Percentiles rank a stretch among this genome's conserved stretches.
phyloP scores from a whole-genome alignment of 768 basidiomycete genomes.

The Russula olivacea region DNA sequence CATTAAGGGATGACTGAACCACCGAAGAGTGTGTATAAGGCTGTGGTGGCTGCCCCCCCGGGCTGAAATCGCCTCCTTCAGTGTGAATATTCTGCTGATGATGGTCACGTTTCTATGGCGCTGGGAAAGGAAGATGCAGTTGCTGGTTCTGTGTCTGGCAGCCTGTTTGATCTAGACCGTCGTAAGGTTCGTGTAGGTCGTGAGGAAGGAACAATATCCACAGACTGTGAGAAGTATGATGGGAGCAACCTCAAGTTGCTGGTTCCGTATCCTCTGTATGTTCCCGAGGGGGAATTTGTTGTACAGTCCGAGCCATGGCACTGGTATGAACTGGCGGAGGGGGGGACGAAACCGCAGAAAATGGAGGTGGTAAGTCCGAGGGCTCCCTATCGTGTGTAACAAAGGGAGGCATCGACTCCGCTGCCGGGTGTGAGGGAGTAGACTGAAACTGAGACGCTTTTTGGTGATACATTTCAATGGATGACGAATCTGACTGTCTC shows the following conservation, averaged over 20 bases:
- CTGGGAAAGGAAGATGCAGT: neutral
- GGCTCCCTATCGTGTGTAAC: slow-evolving; percentile 23
- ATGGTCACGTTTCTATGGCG: neutral
- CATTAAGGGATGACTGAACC: neutral
- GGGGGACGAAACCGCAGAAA: slow-evolving; percentile 29
- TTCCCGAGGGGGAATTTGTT: neutral
- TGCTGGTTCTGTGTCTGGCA: neutral
- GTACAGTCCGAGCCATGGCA: slow-evolving; percentile 5
- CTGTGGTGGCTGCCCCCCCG: neutral
- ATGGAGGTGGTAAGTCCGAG: slow-evolving; percentile 28
- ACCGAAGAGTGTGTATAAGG: too few species aligned
- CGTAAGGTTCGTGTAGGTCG: neutral
- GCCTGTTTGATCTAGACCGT: neutral
- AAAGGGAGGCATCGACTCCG: slow-evolving; percentile 6
- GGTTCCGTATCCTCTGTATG: neutral
- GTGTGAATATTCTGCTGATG: neutral
- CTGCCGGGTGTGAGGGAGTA: neutral
- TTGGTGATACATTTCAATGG: slow-evolving; percentile 25
- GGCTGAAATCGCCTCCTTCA: neutral
- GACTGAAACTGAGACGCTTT: slow-evolving; percentile 24
- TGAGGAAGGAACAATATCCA: neutral
- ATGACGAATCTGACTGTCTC: slow-evolving; percentile 23
- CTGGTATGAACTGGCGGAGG: slow-evolving; percentile 28
- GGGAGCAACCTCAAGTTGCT: neutral
- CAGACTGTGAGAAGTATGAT: neutral